Evolutionary conservation across 495 filamentous ascomycete genomes (phyloP), one percentile per base, ranked within the genome.

Genomic region (Tuber umbilicatum): DNA sequence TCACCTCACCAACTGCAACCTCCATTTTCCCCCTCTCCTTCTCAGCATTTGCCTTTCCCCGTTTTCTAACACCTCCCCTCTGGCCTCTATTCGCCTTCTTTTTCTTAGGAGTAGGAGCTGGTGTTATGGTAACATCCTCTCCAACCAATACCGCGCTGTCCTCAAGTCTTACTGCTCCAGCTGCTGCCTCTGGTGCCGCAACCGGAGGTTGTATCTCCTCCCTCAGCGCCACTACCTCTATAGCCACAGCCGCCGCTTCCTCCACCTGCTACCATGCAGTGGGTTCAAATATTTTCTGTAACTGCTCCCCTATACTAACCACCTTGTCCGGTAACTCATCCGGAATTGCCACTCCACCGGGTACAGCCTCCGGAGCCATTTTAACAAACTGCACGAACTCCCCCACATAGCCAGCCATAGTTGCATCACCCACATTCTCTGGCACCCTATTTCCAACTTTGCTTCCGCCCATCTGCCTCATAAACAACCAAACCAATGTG

Each of bases 1-100:
- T 83, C 39, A 78, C 77, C 70, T 83, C 81, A 70, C 84, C 84
- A 68, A 88, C 85, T 9, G 84, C 82, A 45, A 84, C 83, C 60
- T 87, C 84, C 41, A 83, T 80, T 47, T 82, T 81, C 35, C 84
- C 84, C 12, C 82, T 84, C 38, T 89, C 87, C 3, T 77, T 76
- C 40, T 82, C 85, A 1, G 84, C 83, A 77, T 87, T 88, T 16
- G 40, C 78, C 69, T 86, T 86, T 70, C 84, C 85, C 74, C 88
- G 89, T 77, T 93, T 91, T 73, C 89, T 89, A 68, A 88, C 87
- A 21, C 94, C 94, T 55, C 94, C 95, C 68, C 95, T 89, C 50
- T 89, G 89, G 21, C 95, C 95, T 76, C 95, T 89, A 69, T 91
- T 91, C 2, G 87, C 87, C 81, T 93, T 95, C 84, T 93, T 95